Conservation (phyloP, 2,329 filamentous ascomycete species). For the Arthrobotrys iridis region DNA sequence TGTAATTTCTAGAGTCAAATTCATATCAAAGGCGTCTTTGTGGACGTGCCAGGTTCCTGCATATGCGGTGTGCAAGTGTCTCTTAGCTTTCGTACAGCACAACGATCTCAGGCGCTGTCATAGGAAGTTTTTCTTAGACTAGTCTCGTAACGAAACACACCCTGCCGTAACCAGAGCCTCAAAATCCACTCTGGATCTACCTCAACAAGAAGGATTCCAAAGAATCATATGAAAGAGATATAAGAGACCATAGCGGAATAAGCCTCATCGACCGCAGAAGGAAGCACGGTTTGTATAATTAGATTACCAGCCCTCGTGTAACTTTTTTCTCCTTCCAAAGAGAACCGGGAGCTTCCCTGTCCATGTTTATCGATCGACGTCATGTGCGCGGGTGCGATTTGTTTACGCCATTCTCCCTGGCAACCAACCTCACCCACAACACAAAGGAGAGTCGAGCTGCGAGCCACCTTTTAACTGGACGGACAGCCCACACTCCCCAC, state of each 20-base stretch:
- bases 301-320: no score
- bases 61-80: neutral
- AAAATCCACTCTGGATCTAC: no score
- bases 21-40: no score
- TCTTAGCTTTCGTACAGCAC: slow-evolving; percentile 2
- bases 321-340: neutral
- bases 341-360: neutral
- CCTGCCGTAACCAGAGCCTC: no score
- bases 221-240: no score
- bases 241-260: no score
- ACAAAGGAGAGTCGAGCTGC: neutral
- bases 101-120: neutral
- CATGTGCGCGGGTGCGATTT: slow-evolving; percentile 10
- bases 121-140: neutral
- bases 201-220: no score
- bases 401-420: slow-evolving; percentile 30
- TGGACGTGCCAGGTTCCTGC: neutral
- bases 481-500: neutral
- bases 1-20: no score
- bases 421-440: slow-evolving; percentile 49
- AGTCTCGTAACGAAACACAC: neutral
- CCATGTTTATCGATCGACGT: slow-evolving; percentile 11
- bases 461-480: neutral
- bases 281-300: no score
- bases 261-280: no score